Evolutionary conservation across 1,284 basidiomycete genomes (phyloP).

Genomic region (Hemileia vastatrix): DNA sequence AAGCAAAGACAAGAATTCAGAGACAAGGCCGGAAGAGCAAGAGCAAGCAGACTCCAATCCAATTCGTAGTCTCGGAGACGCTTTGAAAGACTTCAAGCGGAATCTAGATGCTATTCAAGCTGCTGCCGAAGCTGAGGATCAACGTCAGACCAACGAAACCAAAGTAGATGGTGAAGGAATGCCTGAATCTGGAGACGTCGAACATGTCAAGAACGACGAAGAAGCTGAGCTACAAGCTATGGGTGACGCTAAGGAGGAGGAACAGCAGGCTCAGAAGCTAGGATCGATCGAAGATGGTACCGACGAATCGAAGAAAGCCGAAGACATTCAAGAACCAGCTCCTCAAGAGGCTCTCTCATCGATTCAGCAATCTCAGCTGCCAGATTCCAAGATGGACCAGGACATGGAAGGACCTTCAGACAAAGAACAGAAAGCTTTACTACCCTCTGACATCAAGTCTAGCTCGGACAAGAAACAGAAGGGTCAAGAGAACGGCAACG

Average conservation of each 20-base stretch:
- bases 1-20: not conserved
- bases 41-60: too few relatives aligned
- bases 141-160: conserved; percentile 41
- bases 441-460: conserved; percentile 33
- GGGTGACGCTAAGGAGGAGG: conserved; percentile 71
- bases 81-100: conserved; percentile 70
- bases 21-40: not conserved
- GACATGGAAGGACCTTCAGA: not conserved
- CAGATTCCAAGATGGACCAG: not conserved
- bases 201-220: conserved; percentile 67
- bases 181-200: conserved; percentile 51
- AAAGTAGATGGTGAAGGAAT: conserved; percentile 51
- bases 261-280: conserved; percentile 70
- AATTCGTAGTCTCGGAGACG: conserved; percentile 73
- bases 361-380: not conserved
- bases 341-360: not conserved
- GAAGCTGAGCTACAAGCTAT: conserved; percentile 78
- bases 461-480: conserved; percentile 24
- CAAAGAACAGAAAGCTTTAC: conserved; percentile 32
- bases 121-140: conserved; percentile 46
- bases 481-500: conserved; percentile 24
- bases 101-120: conserved; percentile 75
- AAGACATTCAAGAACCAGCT: conserved; percentile 35
- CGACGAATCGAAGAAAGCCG: conserved; percentile 51
- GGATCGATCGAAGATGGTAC: conserved; percentile 66